phyloP scores from a whole-genome alignment of 2,329 filamentous ascomycete species.

The Fusarium transvaalense region DNA sequence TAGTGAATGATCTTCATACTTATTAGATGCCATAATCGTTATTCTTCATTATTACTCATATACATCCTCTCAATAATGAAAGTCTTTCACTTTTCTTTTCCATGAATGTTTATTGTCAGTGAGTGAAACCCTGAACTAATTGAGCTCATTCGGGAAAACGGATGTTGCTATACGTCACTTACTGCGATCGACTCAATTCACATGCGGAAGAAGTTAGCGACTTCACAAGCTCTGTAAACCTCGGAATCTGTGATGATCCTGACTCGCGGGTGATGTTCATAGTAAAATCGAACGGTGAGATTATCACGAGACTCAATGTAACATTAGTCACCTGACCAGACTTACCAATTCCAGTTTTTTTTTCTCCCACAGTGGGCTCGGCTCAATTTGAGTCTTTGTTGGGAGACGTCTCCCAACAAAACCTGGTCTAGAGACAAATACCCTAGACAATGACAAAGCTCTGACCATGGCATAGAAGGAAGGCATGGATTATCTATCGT shows the following conservation, averaged over 20 bases:
- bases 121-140: background rate
- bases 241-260: constrained; percentile 13
- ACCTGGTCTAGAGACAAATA: constrained; percentile 7
- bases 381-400: constrained; percentile 1
- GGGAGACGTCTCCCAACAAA: constrained; percentile 15
- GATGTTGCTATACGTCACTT: background rate
- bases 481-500: background rate
- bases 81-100: background rate
- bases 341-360: background rate
- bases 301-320: background rate
- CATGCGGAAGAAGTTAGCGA: background rate
- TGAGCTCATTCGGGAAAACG: background rate
- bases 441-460: constrained; percentile 7
- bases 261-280: background rate
- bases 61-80: background rate
- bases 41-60: no score
- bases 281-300: background rate
- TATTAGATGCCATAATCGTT: rapidly evolving
- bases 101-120: background rate
- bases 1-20: background rate
- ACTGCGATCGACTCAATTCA: background rate
- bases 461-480: background rate
- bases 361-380: background rate
- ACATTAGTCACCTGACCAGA: background rate
- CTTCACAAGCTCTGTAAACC: background rate